Evolutionary conservation across 1,284 basidiomycete species (phyloP).

Genomic region (Grifola frondosa): DNA sequence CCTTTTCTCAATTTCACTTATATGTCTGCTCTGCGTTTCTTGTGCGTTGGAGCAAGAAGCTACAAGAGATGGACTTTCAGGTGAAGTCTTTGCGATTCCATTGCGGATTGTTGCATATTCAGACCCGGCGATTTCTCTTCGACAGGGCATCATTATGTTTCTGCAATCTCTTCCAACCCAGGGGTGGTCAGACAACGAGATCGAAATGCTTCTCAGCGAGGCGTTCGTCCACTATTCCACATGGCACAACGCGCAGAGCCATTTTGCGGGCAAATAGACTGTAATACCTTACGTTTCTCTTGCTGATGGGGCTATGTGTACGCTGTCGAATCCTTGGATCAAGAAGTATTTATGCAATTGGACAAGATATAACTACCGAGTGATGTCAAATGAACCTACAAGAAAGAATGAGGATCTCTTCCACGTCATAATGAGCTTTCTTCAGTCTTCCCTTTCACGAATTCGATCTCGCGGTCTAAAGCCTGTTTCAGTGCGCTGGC

Average conservation of each 20-base stretch:
- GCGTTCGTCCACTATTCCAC: slow-evolving; percentile 94
- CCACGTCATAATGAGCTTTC: slow-evolving; percentile 5
- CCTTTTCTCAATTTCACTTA: slow-evolving; percentile 95
- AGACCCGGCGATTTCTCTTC: slow-evolving; percentile 4
- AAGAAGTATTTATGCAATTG: slow-evolving; percentile 18
- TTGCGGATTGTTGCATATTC: slow-evolving; percentile 9
- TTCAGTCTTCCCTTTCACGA: slow-evolving; percentile 29
- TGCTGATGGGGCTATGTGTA: neutral
- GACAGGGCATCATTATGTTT: slow-evolving; percentile 97
- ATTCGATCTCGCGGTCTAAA: slow-evolving; percentile 61
- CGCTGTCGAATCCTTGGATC: slow-evolving; percentile 1
- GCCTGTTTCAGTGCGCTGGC: slow-evolving; percentile 59
- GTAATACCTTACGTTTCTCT: slow-evolving; percentile 14
- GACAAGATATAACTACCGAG: slow-evolving; percentile 8
- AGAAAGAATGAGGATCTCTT: neutral
- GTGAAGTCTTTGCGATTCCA: too few relatives aligned
- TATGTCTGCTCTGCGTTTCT: slow-evolving; percentile 96
- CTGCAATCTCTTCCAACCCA: slow-evolving; percentile 95
- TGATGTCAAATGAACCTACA: neutral
- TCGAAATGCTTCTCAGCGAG: slow-evolving; percentile 92
- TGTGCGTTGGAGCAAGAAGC: slow-evolving; percentile 87
- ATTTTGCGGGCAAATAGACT: slow-evolving; percentile 68
- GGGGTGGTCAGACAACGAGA: slow-evolving; percentile 93
- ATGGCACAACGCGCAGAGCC: slow-evolving; percentile 94
- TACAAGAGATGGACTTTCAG: slow-evolving; percentile 96